Base-by-base conservation (phyloP, 768 basidiomycete species). In the Asterophora lycoperdoides region DNA sequence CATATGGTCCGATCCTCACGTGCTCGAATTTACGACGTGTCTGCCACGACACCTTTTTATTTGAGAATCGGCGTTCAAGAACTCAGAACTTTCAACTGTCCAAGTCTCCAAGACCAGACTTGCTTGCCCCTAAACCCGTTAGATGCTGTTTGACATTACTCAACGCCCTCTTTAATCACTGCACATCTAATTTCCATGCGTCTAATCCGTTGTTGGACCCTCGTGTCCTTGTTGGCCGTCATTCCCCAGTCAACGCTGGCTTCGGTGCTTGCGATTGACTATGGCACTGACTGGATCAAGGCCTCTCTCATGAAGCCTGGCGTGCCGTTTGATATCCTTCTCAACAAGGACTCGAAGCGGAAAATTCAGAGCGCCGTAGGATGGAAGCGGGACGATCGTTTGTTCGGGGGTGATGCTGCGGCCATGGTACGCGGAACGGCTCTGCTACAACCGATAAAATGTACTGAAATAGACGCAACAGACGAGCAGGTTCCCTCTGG, bases 201-300 rank as follows among this genome's bases (percentile, higher is more conserved):
- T 52, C 55, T 70, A 41, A 56, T 68, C 58, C 60, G 64, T 52
- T 58, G 67, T 45, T 72, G 69, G 64, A 63, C 62, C 56, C 52
- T 71, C 23, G 54, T 76, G 44, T 68, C 66, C 51, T 62, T 77
- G 48, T 49, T 74, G 46, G 61, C 65, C 41, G 54, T 71, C 10
- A 58, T 76, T 17, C 73, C 78, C 29, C 66, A 72, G 38, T 62
- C 71, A 36, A 69, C 74, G n/a, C 67, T 79, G 35, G 88, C 85
- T 17, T 82, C 93, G 2, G 79, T 98, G 10, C 80, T 99, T 41
- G 94, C 94, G 15, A 90, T 99, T 61, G 96, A 99, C 81, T 97
- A 96, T 79, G 96, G 96, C 63, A 81, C 90, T 14, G 96, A 98
- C 70, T 94, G 85, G 79, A 97, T 94, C 62, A 99, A 97, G 68